These are phyloP conservation scores for Dipodascus geniculatus DNA, from an alignment of 805 yeast species.

Conservation along the genomic window DNA sequence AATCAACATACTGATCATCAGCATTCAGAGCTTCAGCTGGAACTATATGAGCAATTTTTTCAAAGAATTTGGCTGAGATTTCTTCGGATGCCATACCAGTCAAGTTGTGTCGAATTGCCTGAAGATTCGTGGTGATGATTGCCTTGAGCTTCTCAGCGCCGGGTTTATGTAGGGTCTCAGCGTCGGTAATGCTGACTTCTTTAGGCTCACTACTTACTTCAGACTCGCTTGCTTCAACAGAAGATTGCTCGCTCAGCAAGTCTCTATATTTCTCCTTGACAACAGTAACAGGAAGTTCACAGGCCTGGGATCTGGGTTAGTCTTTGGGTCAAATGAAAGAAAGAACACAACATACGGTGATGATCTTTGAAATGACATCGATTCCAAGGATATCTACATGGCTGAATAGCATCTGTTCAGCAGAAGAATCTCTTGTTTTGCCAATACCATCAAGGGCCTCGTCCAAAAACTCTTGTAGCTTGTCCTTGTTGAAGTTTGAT, in stretches of 20 bases:
- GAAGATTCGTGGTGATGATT: constrained; percentile 68
- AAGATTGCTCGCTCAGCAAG: constrained; percentile 1
- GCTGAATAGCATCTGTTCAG: constrained; percentile 24
- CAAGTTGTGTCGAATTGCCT: constrained; percentile 65
- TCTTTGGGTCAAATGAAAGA: background rate
- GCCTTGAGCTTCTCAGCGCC: constrained; percentile 42
- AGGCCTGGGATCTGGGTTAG: constrained; percentile 3
- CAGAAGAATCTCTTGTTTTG: background rate
- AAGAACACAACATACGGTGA: constrained; percentile 19
- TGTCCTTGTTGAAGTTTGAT: constrained; percentile 6
- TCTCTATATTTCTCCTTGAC: background rate
- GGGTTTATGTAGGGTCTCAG: constrained; percentile 37
- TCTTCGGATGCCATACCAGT: constrained; percentile 32
- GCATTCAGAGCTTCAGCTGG: constrained; percentile 16
- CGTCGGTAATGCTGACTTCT: constrained; percentile 4
- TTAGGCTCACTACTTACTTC: constrained; percentile 6
- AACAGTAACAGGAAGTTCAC: constrained; percentile 14
- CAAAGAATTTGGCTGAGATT: constrained; percentile 16
- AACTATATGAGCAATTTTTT: constrained; percentile 23
- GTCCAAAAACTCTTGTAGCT: constrained; percentile 12
- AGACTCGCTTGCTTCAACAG: background rate
- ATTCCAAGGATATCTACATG: constrained; percentile 45
- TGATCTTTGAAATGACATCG: constrained; percentile 29
- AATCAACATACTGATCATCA: constrained; percentile 37
- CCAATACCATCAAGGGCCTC: constrained; percentile 9